These are phyloP conservation scores for Hanseniaspora thailandica DNA, from an alignment of 805 yeast species.

Conservation along the genomic window DNA sequence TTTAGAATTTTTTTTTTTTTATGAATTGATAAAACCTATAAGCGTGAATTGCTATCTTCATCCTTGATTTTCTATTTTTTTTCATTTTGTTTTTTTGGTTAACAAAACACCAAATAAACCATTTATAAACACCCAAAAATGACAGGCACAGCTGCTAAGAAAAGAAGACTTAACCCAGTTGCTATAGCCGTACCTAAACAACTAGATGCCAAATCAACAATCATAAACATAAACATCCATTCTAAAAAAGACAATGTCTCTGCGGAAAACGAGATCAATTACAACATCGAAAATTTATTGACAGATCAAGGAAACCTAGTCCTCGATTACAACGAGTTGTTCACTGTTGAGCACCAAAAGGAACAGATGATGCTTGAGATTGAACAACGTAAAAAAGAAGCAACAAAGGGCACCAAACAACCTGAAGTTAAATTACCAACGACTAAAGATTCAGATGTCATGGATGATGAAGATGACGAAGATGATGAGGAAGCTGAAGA, in stretches of 20 bases:
- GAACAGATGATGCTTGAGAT: constrained; percentile 4
- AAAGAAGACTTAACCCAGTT: constrained; percentile 2
- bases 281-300: constrained; percentile 7
- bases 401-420: background rate
- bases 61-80: too few species aligned
- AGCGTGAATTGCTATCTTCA: too few species aligned
- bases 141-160: background rate
- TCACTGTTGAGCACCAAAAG: constrained; percentile 22
- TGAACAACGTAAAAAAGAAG: background rate
- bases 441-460: background rate
- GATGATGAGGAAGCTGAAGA: background rate
- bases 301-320: constrained; percentile 13
- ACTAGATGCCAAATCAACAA: background rate
- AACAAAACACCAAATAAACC: background rate
- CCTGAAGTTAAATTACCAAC: background rate
- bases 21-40: too few species aligned
- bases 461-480: background rate
- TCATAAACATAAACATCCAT: constrained; percentile 1
- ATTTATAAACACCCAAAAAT: background rate
- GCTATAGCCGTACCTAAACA: background rate
- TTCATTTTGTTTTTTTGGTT: background rate
- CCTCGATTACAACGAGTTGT: constrained; percentile 59
- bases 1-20: constrained; percentile 32
- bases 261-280: background rate
- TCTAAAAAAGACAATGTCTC: background rate